Base-by-base conservation (phyloP, 768 basidiomycete species). In the Plicaturopsis crispa region DNA sequence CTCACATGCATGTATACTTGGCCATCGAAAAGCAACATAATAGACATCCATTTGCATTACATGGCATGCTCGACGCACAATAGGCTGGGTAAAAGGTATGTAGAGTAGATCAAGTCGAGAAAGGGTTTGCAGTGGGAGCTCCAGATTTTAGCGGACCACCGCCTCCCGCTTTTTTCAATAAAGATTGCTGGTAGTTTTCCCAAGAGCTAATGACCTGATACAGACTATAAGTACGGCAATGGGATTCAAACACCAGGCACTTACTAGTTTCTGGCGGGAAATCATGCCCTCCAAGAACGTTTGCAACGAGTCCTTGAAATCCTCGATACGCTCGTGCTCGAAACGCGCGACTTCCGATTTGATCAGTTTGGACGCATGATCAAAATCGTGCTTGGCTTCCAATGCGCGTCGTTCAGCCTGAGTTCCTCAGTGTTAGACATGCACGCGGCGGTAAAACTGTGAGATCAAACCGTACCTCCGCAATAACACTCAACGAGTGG, bases 321-420 rank as follows among this genome's bases (percentile, higher is more conserved):
- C 94, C 34, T 89, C 85, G 18, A 98, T 73, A 31, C 93, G 76
- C 60, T 96, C 94, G 53, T 80, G 76, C 62, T 99, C 94, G 53
- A 98, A 97, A 31, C 94, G 69, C 4, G 78, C 78, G 46, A 92
- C 77, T 61, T 99, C 96, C 4, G 75, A 63, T 60, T 98, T 98
- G 48, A 91, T 80, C 14, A 96, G 65, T 47, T 84, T 84, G 14
- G 90, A 88, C 10, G 84, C 82, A 16, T 84, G 75, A 31, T 97
- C 93, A 53, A 85, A 99, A 46, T 96, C 94, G 36, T 78, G 76
- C 53, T 84, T 88, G 0, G 84, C 73, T 33, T 94, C 90, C 31
- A 86, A 59, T 4, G 84, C 80, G 14, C 81, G 76, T 36, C 89
- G 72, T 59, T 99, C 96, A 3, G 85, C 83, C 89, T 96, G 30